Percentiles rank a stretch among this genome's conserved stretches.
phyloP scores from a whole-genome alignment of 1,284 basidiomycete species.

The Marasmius oreades region DNA sequence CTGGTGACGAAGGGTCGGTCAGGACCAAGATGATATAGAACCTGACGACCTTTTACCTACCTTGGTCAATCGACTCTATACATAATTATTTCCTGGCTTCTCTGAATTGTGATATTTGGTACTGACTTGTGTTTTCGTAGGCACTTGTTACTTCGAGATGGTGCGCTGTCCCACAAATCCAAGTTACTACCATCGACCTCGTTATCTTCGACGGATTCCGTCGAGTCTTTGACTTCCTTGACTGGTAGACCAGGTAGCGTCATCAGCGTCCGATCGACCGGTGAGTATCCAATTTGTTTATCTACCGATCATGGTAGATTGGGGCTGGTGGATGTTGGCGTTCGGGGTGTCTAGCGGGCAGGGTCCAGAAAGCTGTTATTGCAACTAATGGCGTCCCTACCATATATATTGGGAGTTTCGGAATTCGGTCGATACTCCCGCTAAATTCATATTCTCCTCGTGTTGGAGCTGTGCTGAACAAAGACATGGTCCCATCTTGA shows the following conservation, averaged over 20 bases:
- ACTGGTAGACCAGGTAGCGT: constrained; percentile 33
- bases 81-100: too few species aligned
- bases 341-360: background rate
- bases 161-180: constrained; percentile 70
- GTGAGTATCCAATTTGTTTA: constrained; percentile 25
- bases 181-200: constrained; percentile 50
- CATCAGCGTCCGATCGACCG: constrained; percentile 33
- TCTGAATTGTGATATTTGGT: too few species aligned
- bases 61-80: too few species aligned
- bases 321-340: background rate
- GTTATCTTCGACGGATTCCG: constrained; percentile 22
- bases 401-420: too few species aligned
- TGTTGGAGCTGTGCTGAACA: too few species aligned
- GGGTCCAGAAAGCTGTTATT: background rate
- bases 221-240: constrained; percentile 10
- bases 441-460: too few species aligned
- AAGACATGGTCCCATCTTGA: too few species aligned
- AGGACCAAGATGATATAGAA: too few species aligned
- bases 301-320: background rate
- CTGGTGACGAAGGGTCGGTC: too few species aligned
- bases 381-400: too few species aligned
- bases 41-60: too few species aligned
- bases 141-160: constrained; percentile 70
- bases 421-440: background rate
- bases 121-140: constrained; percentile 29